Base-by-base conservation (phyloP, 257 asterid species). In the Anisodus tanguticus region DNA sequence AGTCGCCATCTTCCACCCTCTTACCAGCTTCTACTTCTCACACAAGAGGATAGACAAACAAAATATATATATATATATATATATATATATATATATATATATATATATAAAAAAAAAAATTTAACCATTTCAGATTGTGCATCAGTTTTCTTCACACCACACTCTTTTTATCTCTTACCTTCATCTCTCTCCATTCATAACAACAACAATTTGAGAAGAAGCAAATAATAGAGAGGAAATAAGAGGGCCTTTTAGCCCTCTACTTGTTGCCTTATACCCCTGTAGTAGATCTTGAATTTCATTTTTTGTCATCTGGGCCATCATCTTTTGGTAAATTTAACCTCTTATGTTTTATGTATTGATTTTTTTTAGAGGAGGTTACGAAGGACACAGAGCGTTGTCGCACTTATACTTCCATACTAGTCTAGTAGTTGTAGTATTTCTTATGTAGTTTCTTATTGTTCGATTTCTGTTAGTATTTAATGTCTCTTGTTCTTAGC, bases 221-320 rank as follows among this genome's bases (percentile, higher is more conserved):
- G 83, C 80, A 83, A 90, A 67, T 59, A 67, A 51, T 76, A 57
- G 81, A 85, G 84, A 82, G 87, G 88, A 83, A 85, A 87, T 80
- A 86, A 86, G 83, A 90, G 87, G 92, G 92, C 88, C 88, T 84
- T 88, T 82, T 58, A 84, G 91, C 92, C 90, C 90, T 89, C 93
- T 83, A 85, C 89, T 53, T 83, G 82, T 84, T 83, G 84, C 88
- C 45, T 88, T 85, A 86, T 89, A 89, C 89, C 88, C 82, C 92
- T 88, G 83, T 84, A 83, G 17, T 89, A 91, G 93, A 92, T 92
- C 94, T 92, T 91, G 89, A 89, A 81, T 89, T 84, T 37, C 37
- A 79, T 84, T 62, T 51, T 80, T 86, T 87, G 31, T 83, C 76
- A 15, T 84, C 88, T 80, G 85, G 85, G 84, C 83, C 85, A 83